A percentile compares a stretch with the other conserved stretches of the same genome.
Conservation (phyloP, 495 filamentous ascomycete genomes). For the Talaromyces ruber region DNA sequence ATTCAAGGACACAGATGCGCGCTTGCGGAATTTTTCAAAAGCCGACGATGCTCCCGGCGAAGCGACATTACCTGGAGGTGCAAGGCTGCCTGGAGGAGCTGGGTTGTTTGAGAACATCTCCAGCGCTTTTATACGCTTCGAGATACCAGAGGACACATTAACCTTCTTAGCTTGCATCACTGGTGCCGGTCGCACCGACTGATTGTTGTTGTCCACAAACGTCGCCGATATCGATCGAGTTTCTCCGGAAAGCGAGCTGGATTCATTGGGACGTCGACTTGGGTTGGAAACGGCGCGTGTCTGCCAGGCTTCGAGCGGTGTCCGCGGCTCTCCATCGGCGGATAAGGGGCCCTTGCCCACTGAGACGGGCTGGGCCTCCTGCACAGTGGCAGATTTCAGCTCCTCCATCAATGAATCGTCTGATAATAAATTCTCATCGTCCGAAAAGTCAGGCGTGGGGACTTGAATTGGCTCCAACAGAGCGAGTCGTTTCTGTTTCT, state of each 20-base stretch:
- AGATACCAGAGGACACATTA: slow-evolving; percentile 82
- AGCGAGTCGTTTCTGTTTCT: slow-evolving; percentile 39
- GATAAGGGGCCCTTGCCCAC: slow-evolving; percentile 80
- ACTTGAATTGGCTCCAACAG: slow-evolving; percentile 49
- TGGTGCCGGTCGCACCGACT: slow-evolving; percentile 14
- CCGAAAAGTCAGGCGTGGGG: slow-evolving; percentile 46
- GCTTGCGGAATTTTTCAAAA: slow-evolving; percentile 37
- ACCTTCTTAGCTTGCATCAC: slow-evolving; percentile 57
- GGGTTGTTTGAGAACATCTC: slow-evolving; percentile 57
- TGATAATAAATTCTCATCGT: slow-evolving; percentile 58
- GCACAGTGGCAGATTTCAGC: slow-evolving; percentile 69
- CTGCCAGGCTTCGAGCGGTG: slow-evolving; percentile 25
- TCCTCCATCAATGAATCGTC: slow-evolving; percentile 90
- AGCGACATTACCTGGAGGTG: slow-evolving; percentile 6
- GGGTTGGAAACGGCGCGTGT: slow-evolving; percentile 47
- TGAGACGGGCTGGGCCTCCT: slow-evolving; percentile 75
- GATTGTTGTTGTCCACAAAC: slow-evolving; percentile 17
- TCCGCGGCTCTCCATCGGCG: slow-evolving; percentile 32
- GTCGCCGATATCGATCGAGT: slow-evolving; percentile 32
- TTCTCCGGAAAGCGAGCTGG: slow-evolving; percentile 31
- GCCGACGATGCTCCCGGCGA: slow-evolving; percentile 19
- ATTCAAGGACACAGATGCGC: slow-evolving; percentile 23
- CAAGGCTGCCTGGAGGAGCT: slow-evolving; percentile 12
- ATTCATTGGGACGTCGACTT: slow-evolving; percentile 21
- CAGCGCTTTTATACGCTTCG: slow-evolving; percentile 80